Conservation (phyloP, 805 yeast genomes). For the Brettanomyces naardenensis region DNA sequence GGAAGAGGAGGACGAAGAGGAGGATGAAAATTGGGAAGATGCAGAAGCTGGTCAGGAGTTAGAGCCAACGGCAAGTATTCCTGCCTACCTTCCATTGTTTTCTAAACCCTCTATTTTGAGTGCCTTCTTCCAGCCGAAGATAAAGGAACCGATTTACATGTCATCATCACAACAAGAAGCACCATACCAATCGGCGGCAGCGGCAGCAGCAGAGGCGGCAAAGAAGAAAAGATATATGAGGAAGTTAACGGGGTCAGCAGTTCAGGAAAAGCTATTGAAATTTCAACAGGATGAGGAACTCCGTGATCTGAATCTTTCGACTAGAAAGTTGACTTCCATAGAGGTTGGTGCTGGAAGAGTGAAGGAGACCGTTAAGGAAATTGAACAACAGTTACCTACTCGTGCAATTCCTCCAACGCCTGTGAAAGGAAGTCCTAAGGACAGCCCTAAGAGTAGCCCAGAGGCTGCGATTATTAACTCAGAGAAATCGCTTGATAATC, state of each 20-base stretch:
- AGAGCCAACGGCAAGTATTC: conserved; percentile 2
- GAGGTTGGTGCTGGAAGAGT: conserved; percentile 19
- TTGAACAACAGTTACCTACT: conserved; percentile 14
- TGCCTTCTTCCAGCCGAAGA: conserved; percentile 19
- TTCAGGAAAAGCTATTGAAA: conserved; percentile 8
- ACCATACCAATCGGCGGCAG: conserved; percentile 1
- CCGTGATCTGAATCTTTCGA: conserved; percentile 3
- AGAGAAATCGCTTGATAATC: too few relatives aligned
- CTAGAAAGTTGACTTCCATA: conserved; percentile 7
- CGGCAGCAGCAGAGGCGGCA: conserved; percentile 2
- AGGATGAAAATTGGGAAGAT: conserved; percentile 1
- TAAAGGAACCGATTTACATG: conserved; percentile 19
- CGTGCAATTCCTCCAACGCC: conserved; percentile 11
- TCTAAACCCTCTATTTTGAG: conserved; percentile 9
- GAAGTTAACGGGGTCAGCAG: not conserved
- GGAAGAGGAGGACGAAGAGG: not conserved
- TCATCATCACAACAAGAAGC: not conserved
- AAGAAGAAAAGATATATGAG: not conserved
- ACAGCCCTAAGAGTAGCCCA: too few relatives aligned
- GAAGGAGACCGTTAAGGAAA: conserved; percentile 19
- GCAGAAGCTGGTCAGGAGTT: not conserved
- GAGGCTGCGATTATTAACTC: too few relatives aligned
- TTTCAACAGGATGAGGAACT: conserved; percentile 8
- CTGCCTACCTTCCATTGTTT: conserved; percentile 4
- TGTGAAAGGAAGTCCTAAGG: not conserved